Percentiles rank a stretch among this genome's conserved stretches.
These are phyloP conservation scores for Seiridium cupressi DNA, from an alignment of 2,329 filamentous ascomycete genomes.

Conservation along the genomic window DNA sequence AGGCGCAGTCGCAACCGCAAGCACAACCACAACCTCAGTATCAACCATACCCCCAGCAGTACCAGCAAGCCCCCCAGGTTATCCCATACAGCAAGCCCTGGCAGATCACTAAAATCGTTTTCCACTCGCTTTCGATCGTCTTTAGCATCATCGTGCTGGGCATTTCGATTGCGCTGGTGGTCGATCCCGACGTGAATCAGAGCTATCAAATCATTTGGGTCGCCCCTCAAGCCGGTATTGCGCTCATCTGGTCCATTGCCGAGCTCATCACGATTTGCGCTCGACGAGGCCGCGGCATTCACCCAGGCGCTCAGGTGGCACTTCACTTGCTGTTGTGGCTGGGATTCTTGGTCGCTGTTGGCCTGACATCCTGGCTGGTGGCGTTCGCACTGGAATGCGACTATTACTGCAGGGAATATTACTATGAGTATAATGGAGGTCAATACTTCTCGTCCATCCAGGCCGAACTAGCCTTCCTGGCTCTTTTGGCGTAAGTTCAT, in stretches of 20 bases:
- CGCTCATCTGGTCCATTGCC: slow-evolving; percentile 18
- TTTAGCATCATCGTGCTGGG: slow-evolving; percentile 17
- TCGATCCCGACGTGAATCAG: slow-evolving; percentile 9
- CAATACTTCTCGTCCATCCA: slow-evolving; percentile 5
- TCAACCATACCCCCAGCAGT: slow-evolving; percentile 8
- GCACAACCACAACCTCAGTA: neutral
- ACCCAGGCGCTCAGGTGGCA: slow-evolving; percentile 26
- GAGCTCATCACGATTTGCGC: slow-evolving; percentile 18
- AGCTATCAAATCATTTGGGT: slow-evolving; percentile 19
- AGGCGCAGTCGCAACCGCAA: slow-evolving; percentile 2
- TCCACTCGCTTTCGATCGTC: slow-evolving; percentile 16
- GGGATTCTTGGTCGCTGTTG: slow-evolving; percentile 13
- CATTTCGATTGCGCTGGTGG: slow-evolving; percentile 16
- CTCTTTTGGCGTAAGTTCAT: slow-evolving; percentile 14
- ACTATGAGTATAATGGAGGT: slow-evolving; percentile 13
- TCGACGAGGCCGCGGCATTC: slow-evolving; percentile 19
- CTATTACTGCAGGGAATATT: slow-evolving; percentile 10
- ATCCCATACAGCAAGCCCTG: slow-evolving; percentile 11
- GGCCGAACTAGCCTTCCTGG: slow-evolving; percentile 7
- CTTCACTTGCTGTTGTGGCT: slow-evolving; percentile 22
- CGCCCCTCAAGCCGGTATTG: slow-evolving; percentile 19
- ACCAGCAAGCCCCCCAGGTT: neutral
- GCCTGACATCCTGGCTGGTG: slow-evolving; percentile 14
- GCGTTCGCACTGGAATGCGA: slow-evolving; percentile 11
- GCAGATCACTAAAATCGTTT: slow-evolving; percentile 14